Conservation (phyloP, 352 stramenopile genomes). For the Heterotrichella gracilis region DNA sequence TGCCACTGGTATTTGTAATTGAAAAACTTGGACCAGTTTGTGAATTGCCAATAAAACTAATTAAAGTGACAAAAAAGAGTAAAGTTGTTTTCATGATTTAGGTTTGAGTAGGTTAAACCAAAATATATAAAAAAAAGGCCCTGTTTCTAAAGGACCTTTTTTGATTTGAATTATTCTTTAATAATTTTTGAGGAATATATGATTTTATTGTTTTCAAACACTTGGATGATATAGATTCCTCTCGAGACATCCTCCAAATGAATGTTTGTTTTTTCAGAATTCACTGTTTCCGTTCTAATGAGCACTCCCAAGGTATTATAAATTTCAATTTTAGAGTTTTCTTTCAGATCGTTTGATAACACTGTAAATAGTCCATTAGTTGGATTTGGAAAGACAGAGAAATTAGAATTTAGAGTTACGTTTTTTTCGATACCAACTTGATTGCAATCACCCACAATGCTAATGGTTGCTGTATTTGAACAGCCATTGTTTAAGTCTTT, state of each 20-base stretch:
- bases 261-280: neutral
- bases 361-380: too few relatives aligned
- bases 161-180: neutral
- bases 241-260: neutral
- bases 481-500: neutral
- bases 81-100: neutral
- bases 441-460: too few relatives aligned
- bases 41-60: neutral
- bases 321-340: too few relatives aligned
- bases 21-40: neutral
- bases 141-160: neutral
- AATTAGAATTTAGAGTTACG: too few relatives aligned
- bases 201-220: constrained; percentile 2
- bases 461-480: neutral
- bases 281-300: neutral
- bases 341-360: too few relatives aligned
- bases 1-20: neutral
- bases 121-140: neutral
- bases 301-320: neutral
- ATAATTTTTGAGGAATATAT: neutral
- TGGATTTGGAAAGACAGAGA: too few relatives aligned
- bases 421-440: too few relatives aligned
- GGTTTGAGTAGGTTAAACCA: neutral
- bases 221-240: neutral
- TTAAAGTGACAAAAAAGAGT: neutral